These are phyloP conservation scores for Lanzia echinophila DNA, from an alignment of 2,329 filamentous ascomycete species.

Conservation along the genomic window DNA sequence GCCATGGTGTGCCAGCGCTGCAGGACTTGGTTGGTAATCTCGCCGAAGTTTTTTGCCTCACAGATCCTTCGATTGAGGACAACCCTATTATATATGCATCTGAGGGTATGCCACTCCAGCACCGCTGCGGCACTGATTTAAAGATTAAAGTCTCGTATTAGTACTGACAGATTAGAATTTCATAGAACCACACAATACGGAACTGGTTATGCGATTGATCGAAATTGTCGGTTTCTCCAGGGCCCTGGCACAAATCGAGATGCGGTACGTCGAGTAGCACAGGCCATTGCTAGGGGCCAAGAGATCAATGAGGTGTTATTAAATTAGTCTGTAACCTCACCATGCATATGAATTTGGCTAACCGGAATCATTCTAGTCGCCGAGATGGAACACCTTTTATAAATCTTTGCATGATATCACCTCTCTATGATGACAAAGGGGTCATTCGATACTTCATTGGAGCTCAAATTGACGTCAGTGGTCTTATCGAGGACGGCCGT, in stretches of 20 bases:
- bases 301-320: constrained; percentile 67
- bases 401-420: constrained; percentile 58
- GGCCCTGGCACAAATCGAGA: constrained; percentile 61
- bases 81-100: constrained; percentile 72
- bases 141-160: neutral
- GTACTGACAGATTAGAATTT: constrained; percentile 53
- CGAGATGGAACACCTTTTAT: constrained; percentile 60
- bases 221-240: constrained; percentile 72
- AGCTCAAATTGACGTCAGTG: constrained; percentile 56
- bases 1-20: constrained; percentile 55
- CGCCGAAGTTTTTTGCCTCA: constrained; percentile 69
- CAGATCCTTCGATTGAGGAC: constrained; percentile 62
- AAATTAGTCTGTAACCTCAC: constrained; percentile 45
- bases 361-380: constrained; percentile 29
- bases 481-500: constrained; percentile 50
- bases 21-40: constrained; percentile 64
- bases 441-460: constrained; percentile 57
- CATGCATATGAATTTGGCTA: neutral
- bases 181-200: constrained; percentile 68
- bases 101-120: constrained; percentile 44
- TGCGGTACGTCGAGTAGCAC: constrained; percentile 52
- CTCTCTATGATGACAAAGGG: constrained; percentile 54
- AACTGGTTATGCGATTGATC: constrained; percentile 62
- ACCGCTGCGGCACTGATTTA: neutral
- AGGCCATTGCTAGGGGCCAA: constrained; percentile 54